Evolutionary conservation across 73 alveolate species (phyloP), one percentile per base, ranked within the genome.

Genomic region (Blepharisma japonicum): DNA sequence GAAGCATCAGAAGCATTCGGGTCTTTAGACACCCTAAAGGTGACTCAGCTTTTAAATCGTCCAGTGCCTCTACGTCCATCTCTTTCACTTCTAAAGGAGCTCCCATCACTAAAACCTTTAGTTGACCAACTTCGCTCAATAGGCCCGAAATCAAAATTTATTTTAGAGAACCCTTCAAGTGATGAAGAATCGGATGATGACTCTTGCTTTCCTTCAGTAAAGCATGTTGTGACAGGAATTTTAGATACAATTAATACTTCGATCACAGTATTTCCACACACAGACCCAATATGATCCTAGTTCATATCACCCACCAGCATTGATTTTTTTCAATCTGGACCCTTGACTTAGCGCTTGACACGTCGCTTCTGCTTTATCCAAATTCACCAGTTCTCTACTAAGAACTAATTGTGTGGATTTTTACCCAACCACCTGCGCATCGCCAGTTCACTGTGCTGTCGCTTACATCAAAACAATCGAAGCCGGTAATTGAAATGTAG

Each of bases 181-280:
- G 67, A 53, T 4, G 67, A 53, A 53, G 67, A 53, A 53, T 53
- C 67, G 23, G 67, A 53, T 2, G n/a, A 53, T 20, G 67, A 53
- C 67, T 53, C 23, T 20, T 14, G n/a, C n/a, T 14, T 53, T 53
- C 67, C 67, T 53, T 53, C 67, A 53, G 67, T 53, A 53, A 53
- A 53, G 27, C 67, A 53, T 14, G 67, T 53, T 53, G 23, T 53
- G n/a, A 20, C n/a, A 53, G 23, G 23, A 53, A 53, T 53, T 20
- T 4, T 53, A 14, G 67, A 53, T 53, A 53, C 27, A 11, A 20
- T 14, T 14, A 11, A 53, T 20, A 53, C 67, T 53, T 53, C 67
- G 23, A 53, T 53, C 67, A 53, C 67, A 53, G 67, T 53, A 53
- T 53, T 53, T 53, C n/a, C 23, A 20, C 67, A 53, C 23, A 53